Evolutionary conservation across 192 early-diverging fungal genomes (phyloP), one percentile per base, ranked within the genome.

Genomic region (Coemansia sp.): DNA sequence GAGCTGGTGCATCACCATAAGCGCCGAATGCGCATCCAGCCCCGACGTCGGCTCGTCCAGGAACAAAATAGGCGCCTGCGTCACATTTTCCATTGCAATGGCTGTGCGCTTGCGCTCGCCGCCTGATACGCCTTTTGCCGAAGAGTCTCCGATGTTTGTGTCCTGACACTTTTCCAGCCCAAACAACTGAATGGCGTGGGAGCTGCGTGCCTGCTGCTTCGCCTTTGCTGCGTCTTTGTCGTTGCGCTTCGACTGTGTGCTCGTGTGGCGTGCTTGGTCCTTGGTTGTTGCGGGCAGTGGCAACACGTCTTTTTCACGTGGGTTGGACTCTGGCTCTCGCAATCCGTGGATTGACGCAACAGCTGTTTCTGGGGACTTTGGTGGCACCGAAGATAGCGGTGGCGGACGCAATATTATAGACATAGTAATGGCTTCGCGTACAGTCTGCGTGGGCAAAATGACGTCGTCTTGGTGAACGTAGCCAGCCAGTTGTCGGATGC

Each of bases 391-490:
- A 4, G 56, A 47, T 0, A 68, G 48, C 8, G 61, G 74, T 18
- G 76, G 63, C 25, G 64, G 71, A 2, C 86, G 82, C 40, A 85
- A 67, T 3, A 53, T 83, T 12, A 87, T 85, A 21, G 84, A 87
- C 84, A 87, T 85, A 7, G 72, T 78, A 31, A 94, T 86, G 4
- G 93, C 91, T 59, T 94, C 93, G 21, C 83, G 70, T 1, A 92
- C 89, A 0, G 93, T 94, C 74, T 85, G 88, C 31, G 79, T 87
- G 38, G 82, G 68, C 58, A 84, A 74, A 62, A 84, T 88, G 25
- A 85, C 86, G 59, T 87, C 86, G 56, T 87, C 84, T 66, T 87
- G 84, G 71, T 81, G 75, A 15, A 79, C 74, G 40, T 82, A 87
- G 0, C 83, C 86, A 5, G 76, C 76, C 24, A 83, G 76, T 49